A percentile compares a stretch with the other conserved stretches of the same genome.
phyloP scores from a whole-genome alignment of 345 rosid species.

The Dipteronia dyeriana region DNA sequence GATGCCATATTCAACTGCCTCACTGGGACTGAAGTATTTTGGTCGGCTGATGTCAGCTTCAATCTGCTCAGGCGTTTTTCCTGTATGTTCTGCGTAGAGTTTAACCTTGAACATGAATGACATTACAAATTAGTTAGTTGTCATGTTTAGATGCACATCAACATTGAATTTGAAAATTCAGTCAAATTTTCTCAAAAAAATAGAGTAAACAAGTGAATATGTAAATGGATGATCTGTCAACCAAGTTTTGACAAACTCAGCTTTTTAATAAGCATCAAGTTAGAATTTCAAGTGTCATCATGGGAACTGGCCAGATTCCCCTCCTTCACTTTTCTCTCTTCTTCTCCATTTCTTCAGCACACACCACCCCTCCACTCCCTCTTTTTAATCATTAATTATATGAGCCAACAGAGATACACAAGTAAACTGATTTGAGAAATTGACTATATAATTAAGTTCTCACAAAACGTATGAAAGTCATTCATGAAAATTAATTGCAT shows the following conservation, averaged over 20 bases:
- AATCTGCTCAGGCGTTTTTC: conserved; percentile 78
- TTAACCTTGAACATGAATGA: conserved; percentile 50
- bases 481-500: background rate
- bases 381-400: background rate
- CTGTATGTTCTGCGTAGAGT: conserved; percentile 66
- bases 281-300: conserved; percentile 8
- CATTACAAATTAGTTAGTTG: background rate
- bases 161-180: background rate
- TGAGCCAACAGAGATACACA: background rate
- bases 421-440: background rate
- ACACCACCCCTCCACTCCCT: too few species aligned
- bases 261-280: conserved; percentile 2
- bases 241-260: background rate
- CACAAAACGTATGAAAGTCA: background rate
- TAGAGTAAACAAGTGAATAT: background rate
- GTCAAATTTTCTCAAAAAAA: background rate
- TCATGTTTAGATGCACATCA: conserved; percentile 5
- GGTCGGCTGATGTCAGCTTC: conserved; percentile 83
- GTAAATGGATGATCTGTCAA: background rate
- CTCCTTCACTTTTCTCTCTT: background rate
- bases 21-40: conserved; percentile 75
- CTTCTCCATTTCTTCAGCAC: background rate
- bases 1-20: conserved; percentile 89
- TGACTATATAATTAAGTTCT: background rate
- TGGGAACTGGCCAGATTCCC: conserved; percentile 16